Evolutionary conservation across 306 rosid genomes (phyloP).

Genomic region (Rosa persica): DNA sequence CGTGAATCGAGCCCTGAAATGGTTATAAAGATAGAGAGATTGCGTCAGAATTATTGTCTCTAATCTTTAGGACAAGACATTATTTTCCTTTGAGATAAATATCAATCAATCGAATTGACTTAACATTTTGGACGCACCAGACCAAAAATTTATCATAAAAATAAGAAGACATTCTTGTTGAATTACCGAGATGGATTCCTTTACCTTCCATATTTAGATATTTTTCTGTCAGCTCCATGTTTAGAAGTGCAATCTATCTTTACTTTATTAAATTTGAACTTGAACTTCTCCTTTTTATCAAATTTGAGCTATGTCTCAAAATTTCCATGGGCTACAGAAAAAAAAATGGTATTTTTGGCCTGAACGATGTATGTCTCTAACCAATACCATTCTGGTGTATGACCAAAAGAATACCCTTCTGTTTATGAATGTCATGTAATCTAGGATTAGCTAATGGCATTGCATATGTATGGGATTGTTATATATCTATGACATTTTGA

Average conservation of each 20-base stretch:
- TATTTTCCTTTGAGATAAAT: background rate
- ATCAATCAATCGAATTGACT: background rate
- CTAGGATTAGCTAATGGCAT: background rate
- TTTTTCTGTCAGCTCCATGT: background rate
- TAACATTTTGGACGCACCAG: background rate
- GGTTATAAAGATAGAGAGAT: background rate
- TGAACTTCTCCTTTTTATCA: background rate
- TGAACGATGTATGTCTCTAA: background rate
- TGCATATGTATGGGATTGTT: background rate
- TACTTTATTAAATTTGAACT: background rate
- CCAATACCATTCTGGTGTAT: too few relatives aligned
- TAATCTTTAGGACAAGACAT: background rate
- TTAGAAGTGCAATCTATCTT: background rate
- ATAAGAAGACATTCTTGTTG: background rate
- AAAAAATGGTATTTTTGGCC: background rate
- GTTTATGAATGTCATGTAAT: background rate
- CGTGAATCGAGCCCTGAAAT: conserved; percentile 63
- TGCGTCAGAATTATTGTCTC: background rate
- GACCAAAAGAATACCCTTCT: background rate
- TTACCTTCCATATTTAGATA: background rate
- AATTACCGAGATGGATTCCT: background rate
- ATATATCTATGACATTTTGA: background rate
- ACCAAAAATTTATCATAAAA: background rate
- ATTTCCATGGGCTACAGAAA: background rate
- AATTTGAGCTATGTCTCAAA: background rate